Evolutionary conservation across 306 rosid genomes (phyloP), one percentile per base, ranked within the genome.

Genomic region (Lathyrus tuberosus): DNA sequence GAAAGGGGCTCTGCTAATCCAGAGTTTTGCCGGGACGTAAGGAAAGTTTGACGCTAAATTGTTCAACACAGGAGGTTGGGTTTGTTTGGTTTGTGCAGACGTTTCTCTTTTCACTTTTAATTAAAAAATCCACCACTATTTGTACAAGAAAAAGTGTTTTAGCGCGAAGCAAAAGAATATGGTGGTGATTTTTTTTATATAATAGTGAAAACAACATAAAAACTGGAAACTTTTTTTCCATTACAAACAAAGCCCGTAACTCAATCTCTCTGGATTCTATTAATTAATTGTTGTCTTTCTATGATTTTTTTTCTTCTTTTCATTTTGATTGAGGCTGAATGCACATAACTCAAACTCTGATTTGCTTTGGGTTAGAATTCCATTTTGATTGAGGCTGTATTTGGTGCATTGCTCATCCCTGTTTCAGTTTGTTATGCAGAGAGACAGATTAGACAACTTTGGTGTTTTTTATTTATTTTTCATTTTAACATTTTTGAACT

Each of bases 401-500:
- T 33, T 33, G 40, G 40, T 35, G 40, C 40, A 35, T 35, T 35
- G 10, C 48, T 13, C 26, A 16, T 61, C 26, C 17, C 30, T 69
- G 70, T 49, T 68, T 40, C 80, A 33, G 26, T 59, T 59, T 62
- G 49, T 20, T 51, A 8, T 35, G 10, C 8, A 33, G 38, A 33
- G 40, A 35, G 40, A 35, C 10, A 7, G 40, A 35, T 10, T 35
- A 7, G 40, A 35, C 40, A 35, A 35, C 8, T 35, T 33, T 35
- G 40, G 7, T 35, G 40, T 35, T 35, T 6, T 35, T 35, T 35
- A 35, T 35, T 35, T 35, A 7, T 8, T 35, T 35, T 35, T 35
- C 10, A 35, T 35, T 7, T 7, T 7, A 35, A 35, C 40, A 35
- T 35, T 35, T 35, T 35, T 35, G 40, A 35, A 35, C 40, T 35